A percentile compares a stretch with the other conserved stretches of the same genome.
Evolutionary conservation across 2,329 filamentous ascomycete species (phyloP).

Genomic region (Epichloe aotearoae): DNA sequence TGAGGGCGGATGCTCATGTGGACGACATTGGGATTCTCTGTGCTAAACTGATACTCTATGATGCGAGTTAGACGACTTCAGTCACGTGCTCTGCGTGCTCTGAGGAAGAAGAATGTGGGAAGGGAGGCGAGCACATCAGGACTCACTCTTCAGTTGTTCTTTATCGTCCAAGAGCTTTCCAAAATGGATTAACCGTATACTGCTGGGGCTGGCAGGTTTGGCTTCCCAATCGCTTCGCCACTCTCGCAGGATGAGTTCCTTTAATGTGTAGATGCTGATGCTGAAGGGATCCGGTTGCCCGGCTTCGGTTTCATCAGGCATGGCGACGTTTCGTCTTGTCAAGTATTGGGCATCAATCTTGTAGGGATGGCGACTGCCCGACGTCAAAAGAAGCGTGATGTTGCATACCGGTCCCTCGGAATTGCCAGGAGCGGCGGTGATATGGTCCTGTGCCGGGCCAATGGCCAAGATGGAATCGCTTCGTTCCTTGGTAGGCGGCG

Average conservation of each 20-base stretch:
- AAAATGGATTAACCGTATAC: conserved; percentile 84
- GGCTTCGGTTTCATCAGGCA: conserved; percentile 49
- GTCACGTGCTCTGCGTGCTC: too few species aligned
- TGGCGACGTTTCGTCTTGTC: conserved; percentile 61
- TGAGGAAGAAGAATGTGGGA: not conserved
- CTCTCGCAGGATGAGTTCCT: conserved; percentile 84
- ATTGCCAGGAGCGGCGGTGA: conserved; percentile 19
- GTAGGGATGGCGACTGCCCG: conserved; percentile 74
- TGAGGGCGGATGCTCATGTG: conserved; percentile 88
- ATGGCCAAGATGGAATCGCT: conserved; percentile 28
- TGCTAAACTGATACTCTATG: conserved; percentile 66
- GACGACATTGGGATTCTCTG: conserved; percentile 68
- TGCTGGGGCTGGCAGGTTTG: conserved; percentile 72
- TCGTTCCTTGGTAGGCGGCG: conserved; percentile 18
- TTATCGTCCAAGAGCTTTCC: conserved; percentile 87
- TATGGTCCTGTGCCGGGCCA: conserved; percentile 29
- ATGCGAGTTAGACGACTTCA: conserved; percentile 1
- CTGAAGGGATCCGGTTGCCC: conserved; percentile 65
- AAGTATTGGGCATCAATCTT: conserved; percentile 82
- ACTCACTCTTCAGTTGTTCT: conserved; percentile 65
- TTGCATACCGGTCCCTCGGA: conserved; percentile 38
- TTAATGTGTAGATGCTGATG: conserved; percentile 86
- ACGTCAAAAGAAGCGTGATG: conserved; percentile 75
- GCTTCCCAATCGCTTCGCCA: conserved; percentile 90
- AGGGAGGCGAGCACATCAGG: conserved; percentile 1